phyloP scores from a whole-genome alignment of 2,329 filamentous ascomycete genomes.

The Emergomyces orientalis region DNA sequence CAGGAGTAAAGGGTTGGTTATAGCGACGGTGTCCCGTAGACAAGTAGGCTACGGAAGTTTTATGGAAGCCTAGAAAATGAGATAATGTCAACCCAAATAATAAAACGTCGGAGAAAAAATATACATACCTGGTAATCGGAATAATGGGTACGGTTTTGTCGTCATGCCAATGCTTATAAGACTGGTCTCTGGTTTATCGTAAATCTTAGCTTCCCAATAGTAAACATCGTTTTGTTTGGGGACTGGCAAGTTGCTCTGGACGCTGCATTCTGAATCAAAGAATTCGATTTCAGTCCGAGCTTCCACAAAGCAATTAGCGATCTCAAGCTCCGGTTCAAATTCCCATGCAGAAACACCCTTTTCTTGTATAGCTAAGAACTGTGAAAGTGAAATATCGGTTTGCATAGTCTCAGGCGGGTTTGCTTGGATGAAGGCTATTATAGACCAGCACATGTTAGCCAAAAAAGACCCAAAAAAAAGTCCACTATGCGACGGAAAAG shows the following conservation, averaged over 20 bases:
- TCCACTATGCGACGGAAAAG: background rate
- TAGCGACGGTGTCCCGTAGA: slow-evolving; percentile 78
- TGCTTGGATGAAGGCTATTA: slow-evolving; percentile 75
- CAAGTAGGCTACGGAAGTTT: slow-evolving; percentile 81
- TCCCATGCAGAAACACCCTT: slow-evolving; percentile 99
- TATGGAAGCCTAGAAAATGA: slow-evolving; percentile 63
- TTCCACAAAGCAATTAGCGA: slow-evolving; percentile 98
- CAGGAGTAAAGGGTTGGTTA: slow-evolving; percentile 81
- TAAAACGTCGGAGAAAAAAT: slow-evolving; percentile 10
- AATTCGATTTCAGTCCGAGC: slow-evolving; percentile 95
- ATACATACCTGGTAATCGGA: slow-evolving; percentile 74
- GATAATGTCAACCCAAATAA: slow-evolving; percentile 11
- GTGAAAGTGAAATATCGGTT: slow-evolving; percentile 94
- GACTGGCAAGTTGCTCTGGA: slow-evolving; percentile 91
- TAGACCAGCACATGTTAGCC: background rate
- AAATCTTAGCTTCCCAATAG: slow-evolving; percentile 98
- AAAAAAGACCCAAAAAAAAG: background rate
- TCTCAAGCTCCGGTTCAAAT: slow-evolving; percentile 97
- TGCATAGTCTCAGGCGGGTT: slow-evolving; percentile 92
- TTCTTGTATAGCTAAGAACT: slow-evolving; percentile 96
- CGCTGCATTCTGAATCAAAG: slow-evolving; percentile 94
- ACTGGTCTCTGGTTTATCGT: slow-evolving; percentile 87
- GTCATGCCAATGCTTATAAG: slow-evolving; percentile 85
- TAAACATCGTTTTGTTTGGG: slow-evolving; percentile 99
- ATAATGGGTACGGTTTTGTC: slow-evolving; percentile 94